phyloP scores from a whole-genome alignment of 495 filamentous ascomycete species.

The Pyrenula massariospora region DNA sequence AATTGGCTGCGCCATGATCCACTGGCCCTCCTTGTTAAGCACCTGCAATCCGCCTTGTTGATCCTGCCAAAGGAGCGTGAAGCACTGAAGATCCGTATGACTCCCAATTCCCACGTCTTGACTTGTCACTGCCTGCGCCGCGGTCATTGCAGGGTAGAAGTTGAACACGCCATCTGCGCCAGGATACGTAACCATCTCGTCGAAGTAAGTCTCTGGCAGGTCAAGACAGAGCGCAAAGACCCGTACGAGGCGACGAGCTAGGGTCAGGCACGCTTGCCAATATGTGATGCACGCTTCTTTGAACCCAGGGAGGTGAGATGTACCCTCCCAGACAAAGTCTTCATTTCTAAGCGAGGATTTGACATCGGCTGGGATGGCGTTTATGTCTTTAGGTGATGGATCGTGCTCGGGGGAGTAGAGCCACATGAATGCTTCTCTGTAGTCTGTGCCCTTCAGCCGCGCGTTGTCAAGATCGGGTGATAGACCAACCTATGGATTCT shows the following conservation, averaged over 20 bases:
- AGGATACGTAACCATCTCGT: slow-evolving; percentile 34
- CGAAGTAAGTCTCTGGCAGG: slow-evolving; percentile 38
- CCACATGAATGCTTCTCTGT: slow-evolving; percentile 30
- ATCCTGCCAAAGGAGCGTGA: slow-evolving; percentile 48
- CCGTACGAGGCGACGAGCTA: slow-evolving; percentile 33
- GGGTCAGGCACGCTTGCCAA: slow-evolving; percentile 30
- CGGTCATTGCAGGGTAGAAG: slow-evolving; percentile 28
- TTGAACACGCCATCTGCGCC: slow-evolving; percentile 38
- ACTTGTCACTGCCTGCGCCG: slow-evolving; percentile 10
- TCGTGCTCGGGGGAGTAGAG: slow-evolving; percentile 34
- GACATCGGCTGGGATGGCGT: slow-evolving; percentile 19
- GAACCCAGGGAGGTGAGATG: slow-evolving; percentile 33
- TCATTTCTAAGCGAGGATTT: slow-evolving; percentile 25
- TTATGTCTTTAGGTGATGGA: slow-evolving; percentile 24
- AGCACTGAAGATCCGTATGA: slow-evolving; percentile 46
- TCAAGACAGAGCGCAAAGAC: slow-evolving; percentile 38
- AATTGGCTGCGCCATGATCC: slow-evolving; percentile 43
- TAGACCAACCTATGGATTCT: slow-evolving; percentile 14
- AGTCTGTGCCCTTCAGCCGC: slow-evolving; percentile 9
- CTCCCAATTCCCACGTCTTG: slow-evolving; percentile 38
- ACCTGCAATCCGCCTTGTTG: slow-evolving; percentile 41
- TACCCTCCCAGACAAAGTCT: slow-evolving; percentile 35
- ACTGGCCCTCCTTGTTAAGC: slow-evolving; percentile 34
- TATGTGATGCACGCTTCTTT: slow-evolving; percentile 32
- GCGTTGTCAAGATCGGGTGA: background rate